phyloP scores from a whole-genome alignment of 2,329 filamentous ascomycete species.

The Diaporthe helianthi region DNA sequence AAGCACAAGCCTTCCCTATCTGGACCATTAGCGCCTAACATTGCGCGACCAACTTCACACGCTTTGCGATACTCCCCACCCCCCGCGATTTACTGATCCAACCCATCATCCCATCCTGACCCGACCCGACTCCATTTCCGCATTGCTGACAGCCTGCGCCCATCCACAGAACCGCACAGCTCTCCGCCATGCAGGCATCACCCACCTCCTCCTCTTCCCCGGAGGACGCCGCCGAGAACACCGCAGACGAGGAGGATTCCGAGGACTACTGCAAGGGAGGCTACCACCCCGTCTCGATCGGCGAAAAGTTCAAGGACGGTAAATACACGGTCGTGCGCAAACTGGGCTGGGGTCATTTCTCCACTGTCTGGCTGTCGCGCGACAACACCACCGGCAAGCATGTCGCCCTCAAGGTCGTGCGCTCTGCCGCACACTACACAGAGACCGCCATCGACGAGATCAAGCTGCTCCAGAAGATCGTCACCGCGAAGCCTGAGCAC shows the following conservation, averaged over 20 bases:
- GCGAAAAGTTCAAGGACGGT: slow-evolving; percentile 96
- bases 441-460: slow-evolving; percentile 99
- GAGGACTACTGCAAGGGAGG: slow-evolving; percentile 99
- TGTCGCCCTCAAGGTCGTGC: slow-evolving; percentile 96
- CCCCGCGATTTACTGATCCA: slow-evolving; percentile 19
- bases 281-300: slow-evolving; percentile 93
- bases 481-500: slow-evolving; percentile 92
- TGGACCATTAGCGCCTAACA: not conserved
- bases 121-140: not conserved
- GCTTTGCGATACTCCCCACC: slow-evolving; percentile 11
- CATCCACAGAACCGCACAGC: slow-evolving; percentile 58
- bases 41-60: slow-evolving; percentile 7
- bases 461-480: slow-evolving; percentile 96
- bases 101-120: not conserved
- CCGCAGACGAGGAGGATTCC: slow-evolving; percentile 96
- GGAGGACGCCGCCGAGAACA: slow-evolving; percentile 87
- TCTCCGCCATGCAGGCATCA: slow-evolving; percentile 70
- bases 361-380: slow-evolving; percentile 86
- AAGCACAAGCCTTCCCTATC: slow-evolving; percentile 14
- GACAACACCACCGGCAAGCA: slow-evolving; percentile 92
- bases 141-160: slow-evolving; percentile 42
- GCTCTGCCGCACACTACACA: slow-evolving; percentile 97
- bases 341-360: slow-evolving; percentile 98
- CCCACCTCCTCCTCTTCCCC: slow-evolving; percentile 79
- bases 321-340: slow-evolving; percentile 97